Evolutionary conservation across 1,139 yeast genomes (phyloP), one percentile per base, ranked within the genome.

Genomic region (Scheffersomyces cryptocercus): DNA sequence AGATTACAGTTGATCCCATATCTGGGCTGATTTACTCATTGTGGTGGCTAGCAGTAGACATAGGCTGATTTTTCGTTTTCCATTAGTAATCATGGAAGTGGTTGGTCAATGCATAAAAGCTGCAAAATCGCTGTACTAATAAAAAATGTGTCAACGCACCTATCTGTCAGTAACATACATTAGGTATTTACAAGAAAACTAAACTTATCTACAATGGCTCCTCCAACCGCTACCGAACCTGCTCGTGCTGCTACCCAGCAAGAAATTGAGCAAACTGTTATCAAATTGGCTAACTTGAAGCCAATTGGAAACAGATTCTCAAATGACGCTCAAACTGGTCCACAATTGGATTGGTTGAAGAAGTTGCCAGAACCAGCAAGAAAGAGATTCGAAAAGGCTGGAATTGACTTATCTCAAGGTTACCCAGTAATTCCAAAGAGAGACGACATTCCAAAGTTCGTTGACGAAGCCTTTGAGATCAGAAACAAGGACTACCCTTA

Each of bases 381-480:
- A 29, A 54, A 53, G n/a, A 60, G 79, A 43, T 64, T 63, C 28
- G 62, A 55, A 32, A 65, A 64, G 29, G 64, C 65, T 37, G 71
- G 70, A 12, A 53, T 74, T 44, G 79, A 75, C 48, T 51, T 73
- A 28, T 60, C 72, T 3, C 46, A 63, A 37, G 79, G 79, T 4
- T 75, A 75, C 50, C 79, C 80, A 4, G 66, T 59, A 39, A 55
- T 70, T 43, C 57, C 57, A 14, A 74, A 75, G 16, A 41, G 43
- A 30, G 46, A 42, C 6, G 45, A 49, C 13, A 48, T 77, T 39
- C 84, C 84, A n/a, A 66, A 69, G 28, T 80, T 64, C 53, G 59
- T 78, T 13, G 84, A 80, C 50, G 82, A 80, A 49, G 84, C 82
- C 3, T 58, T 46, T 42, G 67, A 63, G 7, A 64, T 78, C 35